Evolutionary conservation across 805 yeast species (phyloP).

Genomic region (Saccharomycopsis schoenii): DNA sequence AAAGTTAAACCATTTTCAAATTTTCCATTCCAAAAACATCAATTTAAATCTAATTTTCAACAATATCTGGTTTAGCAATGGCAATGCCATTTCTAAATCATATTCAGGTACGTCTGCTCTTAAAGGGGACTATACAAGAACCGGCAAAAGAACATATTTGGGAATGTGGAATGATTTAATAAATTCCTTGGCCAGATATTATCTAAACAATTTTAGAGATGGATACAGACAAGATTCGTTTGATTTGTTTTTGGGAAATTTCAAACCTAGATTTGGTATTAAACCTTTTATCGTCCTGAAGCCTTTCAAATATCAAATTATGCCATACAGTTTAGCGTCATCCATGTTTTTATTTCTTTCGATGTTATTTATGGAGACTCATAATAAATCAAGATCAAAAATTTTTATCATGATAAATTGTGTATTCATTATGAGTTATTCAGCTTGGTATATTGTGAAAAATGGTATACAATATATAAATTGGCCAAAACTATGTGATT

Average conservation of each 20-base stretch:
- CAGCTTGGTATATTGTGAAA: constrained; percentile 35
- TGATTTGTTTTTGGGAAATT: constrained; percentile 78
- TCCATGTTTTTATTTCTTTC: constrained; percentile 40
- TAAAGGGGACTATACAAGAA: constrained; percentile 92
- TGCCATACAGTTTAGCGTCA: constrained; percentile 75
- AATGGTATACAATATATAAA: constrained; percentile 85
- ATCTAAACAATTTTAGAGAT: constrained; percentile 74
- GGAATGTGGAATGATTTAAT: constrained; percentile 80
- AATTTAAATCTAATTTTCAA: constrained; percentile 41
- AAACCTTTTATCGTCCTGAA: constrained; percentile 55
- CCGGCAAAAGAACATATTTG: constrained; percentile 75
- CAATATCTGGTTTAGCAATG: constrained; percentile 95
- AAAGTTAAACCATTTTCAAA: neutral
- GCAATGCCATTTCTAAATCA: constrained; percentile 80
- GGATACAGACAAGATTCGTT: constrained; percentile 92
- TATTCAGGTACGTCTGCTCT: constrained; percentile 97
- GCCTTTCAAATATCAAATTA: constrained; percentile 60
- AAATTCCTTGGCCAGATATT: constrained; percentile 80
- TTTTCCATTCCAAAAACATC: neutral
- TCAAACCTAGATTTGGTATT: constrained; percentile 20
- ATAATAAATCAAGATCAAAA: constrained; percentile 7
- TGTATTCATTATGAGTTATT: constrained; percentile 17
- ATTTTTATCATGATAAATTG: constrained; percentile 11
- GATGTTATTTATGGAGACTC: constrained; percentile 13
- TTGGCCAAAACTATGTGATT: constrained; percentile 77